Evolutionary conservation across 1,284 basidiomycete species (phyloP), one percentile per base, ranked within the genome.

Genomic region (Ganoderma resinaceum): DNA sequence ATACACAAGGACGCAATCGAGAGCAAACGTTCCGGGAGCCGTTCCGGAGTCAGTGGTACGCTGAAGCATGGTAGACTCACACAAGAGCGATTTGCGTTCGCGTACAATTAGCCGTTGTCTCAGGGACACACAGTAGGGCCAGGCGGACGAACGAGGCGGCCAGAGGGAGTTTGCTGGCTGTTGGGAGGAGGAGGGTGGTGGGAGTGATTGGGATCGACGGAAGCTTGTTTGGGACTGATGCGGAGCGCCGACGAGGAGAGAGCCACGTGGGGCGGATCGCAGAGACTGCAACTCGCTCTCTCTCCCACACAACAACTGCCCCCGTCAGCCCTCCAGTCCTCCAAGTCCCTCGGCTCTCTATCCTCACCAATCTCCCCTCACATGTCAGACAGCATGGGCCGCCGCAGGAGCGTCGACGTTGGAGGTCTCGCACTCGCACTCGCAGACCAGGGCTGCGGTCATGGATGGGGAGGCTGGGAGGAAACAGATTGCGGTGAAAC

Each of bases 391-490:
- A 71, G 70, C 63, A 69, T 73, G 66, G 72, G 43, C 20, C 78
- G 89, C n/a, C 79, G 94, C 67, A 83, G 92, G 60, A 95, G 93
- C 77, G 93, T 95, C 69, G 95, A 96, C 78, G 86, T 94, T 52
- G 94, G 95, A 33, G 94, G 95, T 49, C 86, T 96, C 66, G 89
- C 90, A 66, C 88, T 95, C 57, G 94, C 94, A 1, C 86, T 94
- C 52, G 85, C 84, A 68, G 87, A 89, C 70, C 85, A 82, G 63
- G 87, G 85, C 35, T 83, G 87, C 64, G 91, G 91, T 5, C 86
- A 88, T 73, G 92, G 92, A n/a, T 94, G 92, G 91, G 85, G 90
- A 68, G 88, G 90, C 40, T 88, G 87, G 85, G 86, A 85, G 61
- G 83, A 85, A 46, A 80, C 80, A 11, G 84, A 88, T 61, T 82